Conservation (phyloP, 441 rosid species). For the Populus tomentosa region DNA sequence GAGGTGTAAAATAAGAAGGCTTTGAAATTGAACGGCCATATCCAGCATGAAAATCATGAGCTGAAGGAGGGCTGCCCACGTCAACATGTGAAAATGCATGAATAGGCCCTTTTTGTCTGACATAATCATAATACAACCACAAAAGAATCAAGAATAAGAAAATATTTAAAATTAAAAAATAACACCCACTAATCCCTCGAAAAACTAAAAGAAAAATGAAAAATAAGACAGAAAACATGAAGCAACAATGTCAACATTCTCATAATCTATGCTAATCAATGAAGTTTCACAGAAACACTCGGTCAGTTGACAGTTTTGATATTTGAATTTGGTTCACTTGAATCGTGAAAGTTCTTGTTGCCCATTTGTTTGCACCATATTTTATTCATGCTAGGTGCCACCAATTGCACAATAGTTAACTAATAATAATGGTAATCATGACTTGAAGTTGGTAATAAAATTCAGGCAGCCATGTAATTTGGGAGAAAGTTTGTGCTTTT, state of each 20-base stretch:
- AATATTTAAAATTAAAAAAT: not conserved
- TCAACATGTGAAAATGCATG: conserved; percentile 62
- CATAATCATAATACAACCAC: conserved; percentile 20
- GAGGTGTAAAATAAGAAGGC: conserved; percentile 52
- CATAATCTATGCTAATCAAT: not conserved
- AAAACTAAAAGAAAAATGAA: not conserved
- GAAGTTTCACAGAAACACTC: not conserved
- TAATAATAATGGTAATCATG: not conserved
- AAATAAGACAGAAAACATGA: not conserved
- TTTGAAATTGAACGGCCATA: conserved; percentile 58
- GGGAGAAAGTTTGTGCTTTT: not conserved
- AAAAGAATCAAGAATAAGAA: conserved; percentile 1
- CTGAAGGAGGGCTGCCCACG: conserved; percentile 68
- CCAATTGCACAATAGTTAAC: not conserved
- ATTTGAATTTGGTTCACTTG: not conserved
- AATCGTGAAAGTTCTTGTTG: not conserved
- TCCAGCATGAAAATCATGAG: conserved; percentile 62
- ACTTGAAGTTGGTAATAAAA: not conserved
- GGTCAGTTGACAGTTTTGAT: not conserved
- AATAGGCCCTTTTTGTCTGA: conserved; percentile 55
- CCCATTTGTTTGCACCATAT: not conserved
- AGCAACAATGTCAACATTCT: not conserved
- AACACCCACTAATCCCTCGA: not conserved
- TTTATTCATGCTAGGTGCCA: conserved; percentile 6
- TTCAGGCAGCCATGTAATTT: not conserved